These are phyloP conservation scores for Kingdonia uniflora DNA, from an alignment of 164 flowering plant genomes.

Conservation along the genomic window DNA sequence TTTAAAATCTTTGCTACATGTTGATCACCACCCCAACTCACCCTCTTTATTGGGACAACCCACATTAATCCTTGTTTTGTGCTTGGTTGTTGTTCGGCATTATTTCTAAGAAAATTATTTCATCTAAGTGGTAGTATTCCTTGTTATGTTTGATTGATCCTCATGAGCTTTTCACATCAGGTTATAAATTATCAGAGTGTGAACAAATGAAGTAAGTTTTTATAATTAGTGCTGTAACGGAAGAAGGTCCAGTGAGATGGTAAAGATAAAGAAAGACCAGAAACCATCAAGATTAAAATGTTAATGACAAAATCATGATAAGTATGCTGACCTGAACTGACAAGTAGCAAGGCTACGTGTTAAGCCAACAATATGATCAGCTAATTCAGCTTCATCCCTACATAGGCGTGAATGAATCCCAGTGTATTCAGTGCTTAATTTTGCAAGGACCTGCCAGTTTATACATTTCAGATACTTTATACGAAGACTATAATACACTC, in stretches of 20 bases:
- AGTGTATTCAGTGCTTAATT: constrained; percentile 51
- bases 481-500: neutral
- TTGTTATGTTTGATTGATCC: too few relatives aligned
- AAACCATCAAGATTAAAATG: neutral
- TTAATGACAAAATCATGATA: neutral
- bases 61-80: too few relatives aligned
- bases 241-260: too few relatives aligned
- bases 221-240: too few relatives aligned
- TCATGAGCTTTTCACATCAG: neutral
- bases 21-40: too few relatives aligned
- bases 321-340: constrained; percentile 53
- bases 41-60: too few relatives aligned
- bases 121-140: too few relatives aligned
- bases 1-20: too few relatives aligned
- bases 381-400: constrained; percentile 88
- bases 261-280: neutral
- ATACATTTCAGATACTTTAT: constrained; percentile 3
- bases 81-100: too few relatives aligned
- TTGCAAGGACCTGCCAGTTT: constrained; percentile 54
- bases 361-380: constrained; percentile 89
- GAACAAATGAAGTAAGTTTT: too few relatives aligned
- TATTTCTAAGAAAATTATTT: too few relatives aligned
- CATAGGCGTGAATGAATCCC: constrained; percentile 81
- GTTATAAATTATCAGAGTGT: too few relatives aligned
- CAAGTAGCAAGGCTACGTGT: constrained; percentile 80